Evolutionary conservation across 208 protist species (phyloP).

Genomic region (Strigomonas culicis): DNA sequence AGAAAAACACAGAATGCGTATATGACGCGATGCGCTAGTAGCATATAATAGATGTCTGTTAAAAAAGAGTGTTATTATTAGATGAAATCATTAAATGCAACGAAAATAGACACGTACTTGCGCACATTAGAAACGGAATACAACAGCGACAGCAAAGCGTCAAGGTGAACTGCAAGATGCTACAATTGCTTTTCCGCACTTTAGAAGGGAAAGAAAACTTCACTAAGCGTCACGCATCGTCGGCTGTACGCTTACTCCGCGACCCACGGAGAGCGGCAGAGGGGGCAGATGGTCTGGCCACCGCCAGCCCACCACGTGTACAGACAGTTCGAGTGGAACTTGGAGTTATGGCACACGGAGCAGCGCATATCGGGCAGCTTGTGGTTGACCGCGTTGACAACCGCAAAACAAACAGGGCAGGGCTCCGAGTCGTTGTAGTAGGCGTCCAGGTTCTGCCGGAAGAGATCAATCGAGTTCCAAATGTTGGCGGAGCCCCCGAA

Average conservation of each 20-base stretch:
- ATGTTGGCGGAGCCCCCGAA: slow-evolving; percentile 70
- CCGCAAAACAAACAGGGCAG: slow-evolving; percentile 90
- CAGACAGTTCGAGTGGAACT: slow-evolving; percentile 85
- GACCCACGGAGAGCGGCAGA: slow-evolving; percentile 89
- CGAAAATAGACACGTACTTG: neutral
- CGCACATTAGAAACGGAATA: neutral
- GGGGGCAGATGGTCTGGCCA: slow-evolving; percentile 80
- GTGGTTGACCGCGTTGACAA: slow-evolving; percentile 75
- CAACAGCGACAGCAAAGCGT: neutral
- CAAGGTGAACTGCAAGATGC: no score
- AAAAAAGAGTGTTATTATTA: neutral
- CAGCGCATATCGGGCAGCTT: slow-evolving; percentile 84
- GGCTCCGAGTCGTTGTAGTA: slow-evolving; percentile 88
- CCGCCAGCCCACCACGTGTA: slow-evolving; percentile 88
- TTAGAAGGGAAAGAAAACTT: no score
- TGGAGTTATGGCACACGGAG: slow-evolving; percentile 83
- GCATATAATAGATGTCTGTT: no score
- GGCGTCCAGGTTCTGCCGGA: slow-evolving; percentile 85
- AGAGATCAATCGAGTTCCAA: slow-evolving; percentile 88
- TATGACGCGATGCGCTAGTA: no score
- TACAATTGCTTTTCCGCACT: no score
- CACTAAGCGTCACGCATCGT: no score
- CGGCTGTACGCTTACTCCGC: slow-evolving; percentile 36
- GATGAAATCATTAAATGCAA: neutral
- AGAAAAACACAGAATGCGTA: neutral